Conservation (phyloP, 176 grass and related monocot species). For the Zizania latifolia region DNA sequence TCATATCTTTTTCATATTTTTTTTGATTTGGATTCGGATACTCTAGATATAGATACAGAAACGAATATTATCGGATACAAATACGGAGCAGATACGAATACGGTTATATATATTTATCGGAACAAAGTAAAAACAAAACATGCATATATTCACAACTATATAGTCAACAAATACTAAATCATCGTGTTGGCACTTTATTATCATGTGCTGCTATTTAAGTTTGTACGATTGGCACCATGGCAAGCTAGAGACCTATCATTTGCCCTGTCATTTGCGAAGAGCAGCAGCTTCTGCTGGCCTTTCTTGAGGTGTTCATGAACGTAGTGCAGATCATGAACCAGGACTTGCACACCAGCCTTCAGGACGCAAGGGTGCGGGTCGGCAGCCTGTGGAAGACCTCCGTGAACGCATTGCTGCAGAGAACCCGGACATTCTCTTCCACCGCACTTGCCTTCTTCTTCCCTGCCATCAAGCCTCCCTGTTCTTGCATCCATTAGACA, state of each 20-base stretch:
- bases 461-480: constrained; percentile 5
- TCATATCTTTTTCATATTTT: no score
- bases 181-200: no score
- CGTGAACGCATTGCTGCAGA: constrained; percentile 37
- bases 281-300: constrained; percentile 31
- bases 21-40: no score
- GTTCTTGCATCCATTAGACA: background rate
- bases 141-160: no score
- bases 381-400: constrained; percentile 50
- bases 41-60: no score
- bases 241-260: constrained; percentile 24
- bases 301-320: constrained; percentile 31
- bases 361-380: constrained; percentile 29
- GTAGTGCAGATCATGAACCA: constrained; percentile 44
- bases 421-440: constrained; percentile 2
- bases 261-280: constrained; percentile 31
- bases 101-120: no score
- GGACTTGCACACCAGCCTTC: constrained; percentile 48
- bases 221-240: no score
- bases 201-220: no score
- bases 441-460: constrained; percentile 16
- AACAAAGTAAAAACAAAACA: no score
- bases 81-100: no score
- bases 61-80: no score
- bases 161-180: no score